These are phyloP conservation scores for Pisolithus tinctorius DNA, from an alignment of 768 basidiomycete genomes.

Conservation along the genomic window DNA sequence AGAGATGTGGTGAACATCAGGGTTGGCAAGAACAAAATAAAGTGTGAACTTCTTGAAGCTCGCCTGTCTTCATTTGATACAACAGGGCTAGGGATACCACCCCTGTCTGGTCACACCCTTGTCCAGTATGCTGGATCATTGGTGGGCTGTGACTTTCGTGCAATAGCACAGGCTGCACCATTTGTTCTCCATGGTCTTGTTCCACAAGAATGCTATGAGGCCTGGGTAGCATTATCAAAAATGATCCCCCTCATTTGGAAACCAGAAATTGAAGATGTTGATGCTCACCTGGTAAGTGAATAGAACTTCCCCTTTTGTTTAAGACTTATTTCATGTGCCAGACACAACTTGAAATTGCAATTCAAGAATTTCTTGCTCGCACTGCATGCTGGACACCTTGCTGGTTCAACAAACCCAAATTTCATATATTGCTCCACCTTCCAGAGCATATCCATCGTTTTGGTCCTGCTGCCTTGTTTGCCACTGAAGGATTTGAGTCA, in stretches of 20 bases:
- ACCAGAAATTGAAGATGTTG: conserved; percentile 29
- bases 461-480: conserved; percentile 36
- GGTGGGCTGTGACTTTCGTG: conserved; percentile 14
- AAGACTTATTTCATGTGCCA: conserved; percentile 5
- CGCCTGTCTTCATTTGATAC: conserved; percentile 6
- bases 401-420: conserved; percentile 41
- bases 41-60: conserved; percentile 1
- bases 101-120: conserved; percentile 7
- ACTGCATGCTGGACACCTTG: conserved; percentile 21
- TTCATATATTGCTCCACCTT: conserved; percentile 36
- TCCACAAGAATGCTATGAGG: conserved; percentile 9
- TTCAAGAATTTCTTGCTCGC: conserved; percentile 31
- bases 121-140: conserved; percentile 16
- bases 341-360: conserved; percentile 12
- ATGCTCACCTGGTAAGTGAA: conserved; percentile 27
- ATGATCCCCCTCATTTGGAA: conserved; percentile 36
- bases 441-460: conserved; percentile 12
- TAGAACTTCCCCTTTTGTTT: not conserved
- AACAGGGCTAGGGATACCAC: conserved; percentile 7
- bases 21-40: conserved; percentile 1
- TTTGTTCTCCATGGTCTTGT: conserved; percentile 9
- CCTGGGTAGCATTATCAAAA: conserved; percentile 30
- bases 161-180: conserved; percentile 11
- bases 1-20: conserved; percentile 4
- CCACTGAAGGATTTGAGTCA: conserved; percentile 38